Percentiles rank a stretch among this genome's conserved stretches.
Conservation (phyloP, 306 rosid genomes). For the Vachellia pachyceras region DNA sequence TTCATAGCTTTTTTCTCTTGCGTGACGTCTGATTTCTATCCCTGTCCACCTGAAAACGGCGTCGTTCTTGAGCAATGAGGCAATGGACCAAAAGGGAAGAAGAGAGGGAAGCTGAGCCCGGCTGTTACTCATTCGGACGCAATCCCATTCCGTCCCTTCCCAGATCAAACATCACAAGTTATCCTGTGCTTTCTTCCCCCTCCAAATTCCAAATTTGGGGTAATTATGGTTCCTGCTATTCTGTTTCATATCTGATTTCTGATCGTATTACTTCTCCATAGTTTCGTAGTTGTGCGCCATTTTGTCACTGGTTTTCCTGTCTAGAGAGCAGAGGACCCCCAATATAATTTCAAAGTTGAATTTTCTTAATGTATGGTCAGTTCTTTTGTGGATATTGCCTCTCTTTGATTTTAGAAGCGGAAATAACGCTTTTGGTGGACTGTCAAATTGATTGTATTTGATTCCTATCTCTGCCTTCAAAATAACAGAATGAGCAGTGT, state of each 20-base stretch:
- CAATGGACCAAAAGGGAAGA: too few relatives aligned
- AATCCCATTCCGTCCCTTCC: conserved; percentile 31
- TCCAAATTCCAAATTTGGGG: conserved; percentile 5
- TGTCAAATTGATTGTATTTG: not conserved
- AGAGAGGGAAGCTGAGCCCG: too few relatives aligned
- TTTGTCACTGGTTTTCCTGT: not conserved
- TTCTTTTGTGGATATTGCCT: not conserved
- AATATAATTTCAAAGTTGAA: not conserved
- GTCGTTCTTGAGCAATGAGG: too few relatives aligned
- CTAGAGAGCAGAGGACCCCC: not conserved
- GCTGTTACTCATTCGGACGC: not conserved
- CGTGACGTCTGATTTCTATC: too few relatives aligned
- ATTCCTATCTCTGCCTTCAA: conserved; percentile 4
- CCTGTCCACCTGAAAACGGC: too few relatives aligned
- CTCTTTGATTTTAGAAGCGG: not conserved
- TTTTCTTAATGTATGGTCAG: not conserved
- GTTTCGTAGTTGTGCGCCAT: not conserved
- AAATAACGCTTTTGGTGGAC: not conserved
- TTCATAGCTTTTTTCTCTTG: too few relatives aligned
- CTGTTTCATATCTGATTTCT: not conserved
- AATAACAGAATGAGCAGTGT: not conserved
- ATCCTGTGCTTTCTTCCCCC: not conserved
- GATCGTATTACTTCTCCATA: too few relatives aligned
- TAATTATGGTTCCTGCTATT: not conserved
- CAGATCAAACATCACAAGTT: conserved; percentile 41